Base-by-base conservation (phyloP, 306 rosid genomes). In the Aeschynomene evenia region DNA sequence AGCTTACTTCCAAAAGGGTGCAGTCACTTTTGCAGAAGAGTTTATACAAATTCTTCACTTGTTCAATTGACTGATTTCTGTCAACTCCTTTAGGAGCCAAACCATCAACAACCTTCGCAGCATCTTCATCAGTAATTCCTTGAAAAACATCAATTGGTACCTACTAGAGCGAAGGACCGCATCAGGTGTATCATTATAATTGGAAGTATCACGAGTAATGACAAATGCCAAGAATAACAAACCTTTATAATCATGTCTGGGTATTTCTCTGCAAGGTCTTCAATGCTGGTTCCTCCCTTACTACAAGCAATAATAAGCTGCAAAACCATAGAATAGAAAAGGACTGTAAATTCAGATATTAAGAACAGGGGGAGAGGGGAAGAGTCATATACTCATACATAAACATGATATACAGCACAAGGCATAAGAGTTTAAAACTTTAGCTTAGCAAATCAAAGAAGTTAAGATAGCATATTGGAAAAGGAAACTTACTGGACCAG, bases 271-370 rank as follows among this genome's bases (percentile, higher is more conserved):
- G 99, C 99, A 45, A 94, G 99, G 75, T 94, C 99, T 82, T 94
- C 99, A 50, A 94, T 94, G 82, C 99, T 94, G 68, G 99, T 94
- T 78, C 99, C 99, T 69, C 99, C 99, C 82, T 94, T 91, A 29
- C 77, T 87, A 81, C 99, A 94, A 66, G 97, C 90, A 88, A 94
- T 94, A 52, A 94, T 87, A 79, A 94, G 82, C 99, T 94, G 88
- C 46, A 62, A 51, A 63, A 39, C n/a, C 34, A 64, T 4, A 21
- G 73, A 42, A 52, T 52, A 42, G 19, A 29, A 63, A 22, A 34
- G 2, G 23, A 66, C 1, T 74, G 60, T 9, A 54, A 45, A 45
- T 45, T 45, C 19, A 45, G 14, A 37, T 37, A 37, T 37, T 20
- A 53, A 22, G 42, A 21, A 36, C 9, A 36, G 23, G 23, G 33